Conservation (phyloP, 2,329 filamentous ascomycete species). For the Fusarium nisikadoi region DNA sequence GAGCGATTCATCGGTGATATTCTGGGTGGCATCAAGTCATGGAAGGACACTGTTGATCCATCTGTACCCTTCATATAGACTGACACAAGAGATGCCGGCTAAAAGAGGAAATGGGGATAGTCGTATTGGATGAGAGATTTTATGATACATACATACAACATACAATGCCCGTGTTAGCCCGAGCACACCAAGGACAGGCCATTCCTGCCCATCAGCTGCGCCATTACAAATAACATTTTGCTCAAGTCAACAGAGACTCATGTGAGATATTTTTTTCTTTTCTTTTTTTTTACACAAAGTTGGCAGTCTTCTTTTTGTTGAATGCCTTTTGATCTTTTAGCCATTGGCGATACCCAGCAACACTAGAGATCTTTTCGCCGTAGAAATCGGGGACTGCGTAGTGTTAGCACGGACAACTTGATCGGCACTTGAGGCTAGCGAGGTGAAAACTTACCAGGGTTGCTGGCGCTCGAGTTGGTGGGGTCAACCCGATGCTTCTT, state of each 20-base stretch:
- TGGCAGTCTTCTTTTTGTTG: constrained; percentile 89
- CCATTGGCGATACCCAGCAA: constrained; percentile 92
- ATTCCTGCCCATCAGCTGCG: constrained; percentile 35
- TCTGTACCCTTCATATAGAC: constrained; percentile 63
- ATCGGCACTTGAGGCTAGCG: not conserved
- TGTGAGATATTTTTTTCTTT: constrained; percentile 5
- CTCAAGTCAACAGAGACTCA: constrained; percentile 11
- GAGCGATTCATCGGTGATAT: constrained; percentile 75
- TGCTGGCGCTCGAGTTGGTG: constrained; percentile 85
- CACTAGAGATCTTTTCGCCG: constrained; percentile 96
- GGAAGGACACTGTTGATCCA: constrained; percentile 74
- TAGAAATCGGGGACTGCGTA: constrained; percentile 90
- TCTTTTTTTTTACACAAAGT: constrained; percentile 61
- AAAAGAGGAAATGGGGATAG: constrained; percentile 30
- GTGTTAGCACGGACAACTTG: constrained; percentile 29
- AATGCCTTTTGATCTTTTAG: constrained; percentile 97
- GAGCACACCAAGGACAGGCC: constrained; percentile 25
- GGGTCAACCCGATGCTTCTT: constrained; percentile 94
- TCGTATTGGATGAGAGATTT: constrained; percentile 42
- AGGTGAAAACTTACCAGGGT: constrained; percentile 68
- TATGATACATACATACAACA: constrained; percentile 46
- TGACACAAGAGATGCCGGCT: not conserved
- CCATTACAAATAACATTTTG: constrained; percentile 38
- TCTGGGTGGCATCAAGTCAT: constrained; percentile 75
- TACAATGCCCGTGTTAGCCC: constrained; percentile 41